Conservation (phyloP, 2,329 filamentous ascomycete genomes). For the Xylaria sp. region DNA sequence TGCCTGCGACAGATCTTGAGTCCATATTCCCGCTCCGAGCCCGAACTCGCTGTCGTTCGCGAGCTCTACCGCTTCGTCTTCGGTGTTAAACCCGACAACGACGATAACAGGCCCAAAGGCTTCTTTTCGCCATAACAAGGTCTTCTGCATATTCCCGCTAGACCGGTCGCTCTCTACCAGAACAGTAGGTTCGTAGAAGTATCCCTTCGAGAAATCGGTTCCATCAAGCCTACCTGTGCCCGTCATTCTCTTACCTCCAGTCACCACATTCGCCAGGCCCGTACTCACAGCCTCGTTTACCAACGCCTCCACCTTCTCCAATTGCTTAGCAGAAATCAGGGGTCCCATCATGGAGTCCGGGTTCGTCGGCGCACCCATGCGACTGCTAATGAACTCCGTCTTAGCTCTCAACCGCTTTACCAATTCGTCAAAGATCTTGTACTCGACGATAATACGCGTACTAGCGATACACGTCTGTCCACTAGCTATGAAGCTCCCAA, state of each 20-base stretch:
- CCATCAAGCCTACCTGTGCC: conserved; percentile 61
- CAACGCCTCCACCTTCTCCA: conserved; percentile 74
- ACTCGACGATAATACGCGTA: conserved; percentile 79
- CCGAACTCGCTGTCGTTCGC: conserved; percentile 81
- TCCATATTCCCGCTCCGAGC: conserved; percentile 81
- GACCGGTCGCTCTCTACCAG: conserved; percentile 59
- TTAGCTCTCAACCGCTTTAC: conserved; percentile 71
- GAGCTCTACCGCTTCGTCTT: conserved; percentile 74
- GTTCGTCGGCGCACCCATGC: conserved; percentile 68
- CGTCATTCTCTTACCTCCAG: conserved; percentile 60
- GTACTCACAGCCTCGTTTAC: conserved; percentile 70
- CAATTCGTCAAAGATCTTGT: conserved; percentile 72
- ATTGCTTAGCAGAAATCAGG: conserved; percentile 69
- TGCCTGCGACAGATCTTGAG: conserved; percentile 76
- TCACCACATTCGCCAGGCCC: conserved; percentile 51
- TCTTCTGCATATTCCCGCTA: conserved; percentile 70
- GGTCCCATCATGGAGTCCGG: conserved; percentile 71
- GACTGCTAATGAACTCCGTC: conserved; percentile 62
- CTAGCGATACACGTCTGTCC: conserved; percentile 73
- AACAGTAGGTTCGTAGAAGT: conserved; percentile 85
- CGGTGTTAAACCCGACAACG: conserved; percentile 78
- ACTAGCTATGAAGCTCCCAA: conserved; percentile 65
- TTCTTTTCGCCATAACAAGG: conserved; percentile 81
- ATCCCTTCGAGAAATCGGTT: conserved; percentile 65
- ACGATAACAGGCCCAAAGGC: conserved; percentile 85